These are phyloP conservation scores for Berkeleyomyces basicola DNA, from an alignment of 2,329 filamentous ascomycete genomes.

Conservation along the genomic window DNA sequence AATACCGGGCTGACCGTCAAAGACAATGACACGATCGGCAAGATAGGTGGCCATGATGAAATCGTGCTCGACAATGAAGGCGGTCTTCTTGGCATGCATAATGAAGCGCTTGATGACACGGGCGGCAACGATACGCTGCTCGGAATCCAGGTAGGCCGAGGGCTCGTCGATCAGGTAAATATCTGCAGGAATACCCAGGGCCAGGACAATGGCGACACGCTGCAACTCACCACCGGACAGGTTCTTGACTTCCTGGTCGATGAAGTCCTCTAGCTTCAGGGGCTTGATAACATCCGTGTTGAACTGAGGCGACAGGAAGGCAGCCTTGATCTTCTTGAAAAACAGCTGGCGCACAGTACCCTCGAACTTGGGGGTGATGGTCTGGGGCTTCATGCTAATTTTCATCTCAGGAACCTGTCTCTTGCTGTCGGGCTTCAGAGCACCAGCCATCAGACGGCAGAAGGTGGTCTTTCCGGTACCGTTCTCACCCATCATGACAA, in stretches of 20 bases:
- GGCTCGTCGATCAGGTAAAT: conserved; percentile 99
- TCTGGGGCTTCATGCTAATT: conserved; percentile 99
- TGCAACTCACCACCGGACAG: conserved; percentile 98
- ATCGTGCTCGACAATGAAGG: conserved; percentile 98
- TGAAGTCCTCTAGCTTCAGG: conserved; percentile 97
- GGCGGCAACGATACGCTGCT: conserved; percentile 94
- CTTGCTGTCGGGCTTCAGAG: conserved; percentile 72
- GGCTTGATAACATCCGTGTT: conserved; percentile 99
- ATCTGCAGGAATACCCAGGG: conserved; percentile 89
- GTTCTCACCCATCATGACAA: conserved; percentile 99
- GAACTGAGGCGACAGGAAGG: conserved; percentile 94
- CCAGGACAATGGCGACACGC: conserved; percentile 92
- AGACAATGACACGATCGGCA: conserved; percentile 93
- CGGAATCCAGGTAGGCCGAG: conserved; percentile 91
- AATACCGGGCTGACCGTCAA: conserved; percentile 83
- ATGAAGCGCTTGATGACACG: conserved; percentile 99
- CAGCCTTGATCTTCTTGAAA: conserved; percentile 98
- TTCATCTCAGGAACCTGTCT: conserved; percentile 77
- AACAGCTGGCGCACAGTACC: conserved; percentile 95
- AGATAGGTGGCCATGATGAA: conserved; percentile 81
- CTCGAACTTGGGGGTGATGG: conserved; percentile 95
- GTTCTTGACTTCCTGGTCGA: conserved; percentile 98
- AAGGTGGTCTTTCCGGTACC: conserved; percentile 99
- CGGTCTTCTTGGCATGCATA: conserved; percentile 99
- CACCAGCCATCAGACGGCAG: conserved; percentile 88